Conservation (phyloP, 1,139 yeast species). For the Saccharomycopsis crataegensis region DNA sequence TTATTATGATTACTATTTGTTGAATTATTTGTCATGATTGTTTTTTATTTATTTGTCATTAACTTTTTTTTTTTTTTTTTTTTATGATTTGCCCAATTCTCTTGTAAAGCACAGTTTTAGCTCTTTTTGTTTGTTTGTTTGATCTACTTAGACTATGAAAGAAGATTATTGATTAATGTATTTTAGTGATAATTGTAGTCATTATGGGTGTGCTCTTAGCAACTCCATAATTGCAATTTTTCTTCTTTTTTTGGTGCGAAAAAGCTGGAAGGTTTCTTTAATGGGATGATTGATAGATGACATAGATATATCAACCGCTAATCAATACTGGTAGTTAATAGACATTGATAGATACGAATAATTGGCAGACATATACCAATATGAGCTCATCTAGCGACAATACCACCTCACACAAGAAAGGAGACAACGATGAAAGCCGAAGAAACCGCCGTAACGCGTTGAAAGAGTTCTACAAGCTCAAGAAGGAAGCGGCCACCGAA, state of each 20-base stretch:
- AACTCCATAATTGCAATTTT: no score
- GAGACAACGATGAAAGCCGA: slow-evolving; percentile 3
- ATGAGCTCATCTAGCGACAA: no score
- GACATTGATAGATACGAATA: no score
- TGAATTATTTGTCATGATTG: not conserved
- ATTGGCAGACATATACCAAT: no score
- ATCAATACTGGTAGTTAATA: no score
- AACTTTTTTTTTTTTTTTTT: not conserved
- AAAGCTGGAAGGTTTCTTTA: no score
- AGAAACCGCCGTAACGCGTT: slow-evolving; percentile 17
- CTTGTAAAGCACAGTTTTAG: not conserved
- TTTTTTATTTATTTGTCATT: not conserved
- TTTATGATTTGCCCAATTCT: not conserved
- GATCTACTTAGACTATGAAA: not conserved
- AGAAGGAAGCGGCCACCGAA: not conserved
- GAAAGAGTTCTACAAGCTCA: slow-evolving; percentile 18
- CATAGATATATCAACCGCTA: no score
- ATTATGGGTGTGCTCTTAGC: no score
- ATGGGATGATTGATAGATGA: no score
- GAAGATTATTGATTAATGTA: no score
- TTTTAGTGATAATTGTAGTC: no score
- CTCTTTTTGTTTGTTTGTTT: not conserved
- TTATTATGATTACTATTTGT: not conserved
- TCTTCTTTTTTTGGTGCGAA: no score
- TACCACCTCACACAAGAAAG: slow-evolving; percentile 5